Conservation (phyloP, 2,329 filamentous ascomycete genomes). For the Lasiodiplodia citricola region DNA sequence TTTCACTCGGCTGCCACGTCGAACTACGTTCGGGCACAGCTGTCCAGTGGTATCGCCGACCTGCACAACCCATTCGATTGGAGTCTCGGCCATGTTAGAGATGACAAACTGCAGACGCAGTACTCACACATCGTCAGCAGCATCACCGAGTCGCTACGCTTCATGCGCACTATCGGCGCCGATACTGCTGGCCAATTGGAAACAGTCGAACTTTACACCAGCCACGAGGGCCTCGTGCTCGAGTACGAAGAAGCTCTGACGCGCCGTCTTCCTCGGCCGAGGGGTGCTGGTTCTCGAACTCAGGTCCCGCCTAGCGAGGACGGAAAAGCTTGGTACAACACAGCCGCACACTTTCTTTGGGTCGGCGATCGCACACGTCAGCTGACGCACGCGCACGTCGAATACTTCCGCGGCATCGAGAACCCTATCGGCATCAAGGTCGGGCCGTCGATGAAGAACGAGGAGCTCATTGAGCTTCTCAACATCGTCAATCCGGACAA, state of each 20-base stretch:
- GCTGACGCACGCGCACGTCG: slow-evolving; percentile 89
- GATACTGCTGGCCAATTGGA: slow-evolving; percentile 83
- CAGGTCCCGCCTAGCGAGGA: slow-evolving; percentile 33
- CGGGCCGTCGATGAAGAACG: slow-evolving; percentile 78
- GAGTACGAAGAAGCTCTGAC: slow-evolving; percentile 94
- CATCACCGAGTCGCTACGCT: slow-evolving; percentile 88
- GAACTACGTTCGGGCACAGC: slow-evolving; percentile 86
- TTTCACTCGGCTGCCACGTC: slow-evolving; percentile 93
- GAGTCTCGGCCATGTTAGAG: slow-evolving; percentile 88
- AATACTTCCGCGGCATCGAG: slow-evolving; percentile 94
- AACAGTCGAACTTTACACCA: slow-evolving; percentile 93
- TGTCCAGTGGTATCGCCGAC: slow-evolving; percentile 89
- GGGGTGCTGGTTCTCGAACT: slow-evolving; percentile 43
- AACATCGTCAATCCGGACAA: slow-evolving; percentile 81
- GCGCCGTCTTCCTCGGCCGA: slow-evolving; percentile 71
- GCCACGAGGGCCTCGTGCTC: slow-evolving; percentile 90
- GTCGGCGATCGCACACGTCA: slow-evolving; percentile 96
- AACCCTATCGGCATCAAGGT: slow-evolving; percentile 98
- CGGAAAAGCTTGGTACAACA: slow-evolving; percentile 81
- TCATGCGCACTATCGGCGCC: slow-evolving; percentile 93
- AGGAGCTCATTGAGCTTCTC: slow-evolving; percentile 79
- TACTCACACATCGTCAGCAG: slow-evolving; percentile 85
- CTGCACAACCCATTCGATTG: slow-evolving; percentile 93
- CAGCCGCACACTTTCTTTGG: slow-evolving; percentile 96
- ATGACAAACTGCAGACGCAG: slow-evolving; percentile 80